Conservation (phyloP, 2,329 filamentous ascomycete genomes). For the Aciculosporium take region DNA sequence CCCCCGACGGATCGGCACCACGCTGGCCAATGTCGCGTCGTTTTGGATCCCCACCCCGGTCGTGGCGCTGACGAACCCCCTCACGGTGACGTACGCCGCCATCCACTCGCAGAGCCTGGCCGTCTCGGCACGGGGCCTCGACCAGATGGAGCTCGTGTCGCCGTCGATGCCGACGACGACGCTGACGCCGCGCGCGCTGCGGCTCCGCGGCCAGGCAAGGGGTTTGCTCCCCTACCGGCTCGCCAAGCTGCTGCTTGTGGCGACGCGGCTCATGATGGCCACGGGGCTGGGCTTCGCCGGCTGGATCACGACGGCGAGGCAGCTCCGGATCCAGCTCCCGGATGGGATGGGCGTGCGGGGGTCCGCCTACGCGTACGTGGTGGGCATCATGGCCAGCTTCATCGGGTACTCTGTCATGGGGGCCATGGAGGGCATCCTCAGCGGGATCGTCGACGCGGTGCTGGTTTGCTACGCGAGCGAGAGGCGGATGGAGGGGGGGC, state of each 20-base stretch:
- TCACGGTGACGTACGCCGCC: constrained; percentile 83
- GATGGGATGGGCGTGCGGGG: constrained; percentile 48
- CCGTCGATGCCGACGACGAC: constrained; percentile 61
- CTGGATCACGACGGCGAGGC: constrained; percentile 88
- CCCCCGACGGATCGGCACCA: constrained; percentile 48
- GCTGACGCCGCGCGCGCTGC: constrained; percentile 41
- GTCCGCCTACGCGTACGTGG: constrained; percentile 86
- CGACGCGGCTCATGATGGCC: constrained; percentile 82
- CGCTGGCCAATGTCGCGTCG: constrained; percentile 62
- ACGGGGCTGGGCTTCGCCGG: constrained; percentile 81
- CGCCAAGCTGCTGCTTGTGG: constrained; percentile 80
- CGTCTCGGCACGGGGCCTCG: constrained; percentile 63
- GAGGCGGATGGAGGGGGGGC: constrained; percentile 50
- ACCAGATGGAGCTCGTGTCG: constrained; percentile 68
- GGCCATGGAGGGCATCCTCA: constrained; percentile 77
- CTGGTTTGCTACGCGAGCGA: constrained; percentile 94
- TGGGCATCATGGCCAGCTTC: constrained; percentile 80
- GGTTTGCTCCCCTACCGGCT: constrained; percentile 76
- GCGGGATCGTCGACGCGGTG: constrained; percentile 74
- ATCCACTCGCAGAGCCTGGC: constrained; percentile 80
- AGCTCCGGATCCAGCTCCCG: constrained; percentile 47
- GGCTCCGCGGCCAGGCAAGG: constrained; percentile 26
- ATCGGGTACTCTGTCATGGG: constrained; percentile 91
- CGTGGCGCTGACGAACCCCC: constrained; percentile 72
- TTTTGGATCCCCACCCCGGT: constrained; percentile 76